Base-by-base conservation (phyloP, 2,329 filamentous ascomycete genomes). In the Corinectria fuckeliana region DNA sequence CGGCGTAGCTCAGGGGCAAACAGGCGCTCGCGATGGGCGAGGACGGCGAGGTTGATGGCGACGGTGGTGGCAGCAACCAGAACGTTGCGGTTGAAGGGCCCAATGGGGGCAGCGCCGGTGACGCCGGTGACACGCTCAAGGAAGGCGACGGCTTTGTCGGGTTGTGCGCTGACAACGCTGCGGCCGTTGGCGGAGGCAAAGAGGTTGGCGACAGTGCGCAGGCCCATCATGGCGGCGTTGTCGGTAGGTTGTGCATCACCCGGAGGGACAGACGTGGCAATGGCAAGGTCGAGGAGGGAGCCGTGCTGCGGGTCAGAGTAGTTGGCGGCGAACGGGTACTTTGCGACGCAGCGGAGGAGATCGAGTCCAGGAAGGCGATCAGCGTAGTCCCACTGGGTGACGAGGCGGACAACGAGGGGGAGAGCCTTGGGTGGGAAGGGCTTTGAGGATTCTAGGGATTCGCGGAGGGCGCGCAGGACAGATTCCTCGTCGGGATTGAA, bases 161-260 rank as follows among this genome's bases (percentile, higher is more conserved):
- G 75, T 14, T 82, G 75, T 1, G 88, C 86, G 41, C 85, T 82
- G 5, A 88, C 86, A 3, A 92, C 77, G 44, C 80, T 78, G 20
- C 91, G 86, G 14, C 95, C 95, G 56, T 89, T 82, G 0, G 86
- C 79, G 0, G 91, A 91, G 60, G 86, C 84, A 71, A 97, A 97
- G 7, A 97, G 80, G 68, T 99, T 99, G 26, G 88, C 89, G 48
- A 98, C 82, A 13, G 89, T 86, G 4, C 95, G 90, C 11, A 92
- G 82, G 0, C 90, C 88, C 81, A 99, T 91, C 89, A 98, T 97
- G 10, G 87, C 85, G 65, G 92, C 92, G 75, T 97, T 97, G 52
- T 89, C 83, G 34, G 87, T 88, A 0, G 90, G 80, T n/a, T n/a
- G n/a, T 2, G 86, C 81, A 0, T 83, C 78, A 4, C 77, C 74